These are phyloP conservation scores for Phytophthora europaea DNA, from an alignment of 352 stramenopile species.

Conservation along the genomic window DNA sequence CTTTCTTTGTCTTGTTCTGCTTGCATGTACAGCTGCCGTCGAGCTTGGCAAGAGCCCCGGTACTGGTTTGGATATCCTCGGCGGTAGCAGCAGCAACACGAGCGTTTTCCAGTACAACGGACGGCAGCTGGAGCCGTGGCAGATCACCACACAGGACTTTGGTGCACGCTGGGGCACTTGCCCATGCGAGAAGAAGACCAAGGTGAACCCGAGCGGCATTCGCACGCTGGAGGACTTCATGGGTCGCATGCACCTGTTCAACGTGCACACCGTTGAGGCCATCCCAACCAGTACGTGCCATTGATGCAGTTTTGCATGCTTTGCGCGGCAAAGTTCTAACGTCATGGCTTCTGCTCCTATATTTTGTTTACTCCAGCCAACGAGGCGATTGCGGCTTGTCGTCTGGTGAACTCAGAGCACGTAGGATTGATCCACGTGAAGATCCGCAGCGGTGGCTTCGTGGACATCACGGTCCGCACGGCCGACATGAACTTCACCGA, in stretches of 20 bases:
- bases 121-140: slow-evolving; percentile 79
- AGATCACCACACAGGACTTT: slow-evolving; percentile 92
- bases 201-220: slow-evolving; percentile 84
- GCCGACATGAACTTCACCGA: slow-evolving; percentile 88
- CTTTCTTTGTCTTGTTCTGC: slow-evolving; percentile 8
- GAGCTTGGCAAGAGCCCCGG: slow-evolving; percentile 57
- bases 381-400: slow-evolving; percentile 87
- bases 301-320: slow-evolving; percentile 7
- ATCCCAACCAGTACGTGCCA: slow-evolving; percentile 86
- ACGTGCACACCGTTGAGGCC: slow-evolving; percentile 86
- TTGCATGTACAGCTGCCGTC: slow-evolving; percentile 39
- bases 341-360: slow-evolving; percentile 1
- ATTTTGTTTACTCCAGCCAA: slow-evolving; percentile 58
- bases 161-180: slow-evolving; percentile 84
- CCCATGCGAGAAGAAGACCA: slow-evolving; percentile 86
- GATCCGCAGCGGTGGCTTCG: slow-evolving; percentile 82
- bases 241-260: slow-evolving; percentile 79
- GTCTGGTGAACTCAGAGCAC: slow-evolving; percentile 84
- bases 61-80: slow-evolving; percentile 41
- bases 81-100: slow-evolving; percentile 42
- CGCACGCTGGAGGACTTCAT: slow-evolving; percentile 88
- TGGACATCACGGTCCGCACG: slow-evolving; percentile 88
- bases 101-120: slow-evolving; percentile 85
- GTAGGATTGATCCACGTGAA: slow-evolving; percentile 90
- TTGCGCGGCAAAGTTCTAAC: slow-evolving; percentile 26